Conservation (phyloP, 176 grass and related monocot species). For the Aegilops sharonensis region DNA sequence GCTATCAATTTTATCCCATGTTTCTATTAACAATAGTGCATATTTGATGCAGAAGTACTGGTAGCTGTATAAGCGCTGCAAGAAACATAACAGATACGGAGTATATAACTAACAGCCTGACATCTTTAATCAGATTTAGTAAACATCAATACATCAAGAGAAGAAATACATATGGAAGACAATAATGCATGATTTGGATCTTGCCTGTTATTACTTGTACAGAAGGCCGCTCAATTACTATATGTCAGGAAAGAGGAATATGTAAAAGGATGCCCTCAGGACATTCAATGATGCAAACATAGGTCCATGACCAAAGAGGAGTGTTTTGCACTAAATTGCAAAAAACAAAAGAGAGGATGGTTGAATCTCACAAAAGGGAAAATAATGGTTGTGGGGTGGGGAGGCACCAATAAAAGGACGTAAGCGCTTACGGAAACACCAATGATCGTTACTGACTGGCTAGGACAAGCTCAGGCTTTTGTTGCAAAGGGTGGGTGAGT, state of each 20-base stretch:
- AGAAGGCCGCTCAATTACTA: not conserved
- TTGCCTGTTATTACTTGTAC: not conserved
- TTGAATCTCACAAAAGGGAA: constrained; percentile 17
- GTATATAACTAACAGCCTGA: not conserved
- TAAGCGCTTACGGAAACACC: not conserved
- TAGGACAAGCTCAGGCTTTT: constrained; percentile 22
- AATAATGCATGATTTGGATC: constrained; percentile 8
- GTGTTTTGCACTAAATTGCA: constrained; percentile 20
- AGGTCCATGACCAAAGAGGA: constrained; percentile 10
- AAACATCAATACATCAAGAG: constrained; percentile 5
- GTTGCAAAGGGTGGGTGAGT: constrained; percentile 27
- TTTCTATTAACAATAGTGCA: not conserved
- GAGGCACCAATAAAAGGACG: constrained; percentile 35
- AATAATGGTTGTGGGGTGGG: constrained; percentile 1
- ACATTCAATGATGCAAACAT: constrained; percentile 27
- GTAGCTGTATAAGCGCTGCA: not conserved
- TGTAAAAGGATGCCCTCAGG: not conserved
- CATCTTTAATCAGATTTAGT: not conserved
- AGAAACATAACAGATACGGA: not conserved
- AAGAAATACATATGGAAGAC: constrained; percentile 13
- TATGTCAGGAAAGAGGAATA: not conserved
- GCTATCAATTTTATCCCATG: not conserved
- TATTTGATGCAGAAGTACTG: not conserved
- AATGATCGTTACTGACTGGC: constrained; percentile 12
- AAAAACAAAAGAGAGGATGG: constrained; percentile 7